phyloP scores from a whole-genome alignment of 1,139 yeast species.

The Scheffersomyces segobiensis region DNA sequence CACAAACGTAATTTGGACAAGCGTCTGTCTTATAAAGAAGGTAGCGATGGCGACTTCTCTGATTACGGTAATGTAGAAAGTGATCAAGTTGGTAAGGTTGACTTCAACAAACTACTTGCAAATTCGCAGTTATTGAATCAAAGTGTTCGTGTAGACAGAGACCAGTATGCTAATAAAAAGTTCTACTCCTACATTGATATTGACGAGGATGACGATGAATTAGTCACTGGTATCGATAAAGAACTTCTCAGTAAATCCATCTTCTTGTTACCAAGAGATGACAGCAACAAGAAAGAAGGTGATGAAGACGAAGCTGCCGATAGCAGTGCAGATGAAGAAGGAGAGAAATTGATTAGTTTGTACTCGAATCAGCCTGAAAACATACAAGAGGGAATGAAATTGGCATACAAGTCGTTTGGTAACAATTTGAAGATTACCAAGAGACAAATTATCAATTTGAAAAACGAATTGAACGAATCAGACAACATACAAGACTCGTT shows the following conservation, averaged over 20 bases:
- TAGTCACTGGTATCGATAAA: conserved; percentile 9
- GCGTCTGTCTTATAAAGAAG: background rate
- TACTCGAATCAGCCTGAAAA: conserved; percentile 84
- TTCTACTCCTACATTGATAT: conserved; percentile 31
- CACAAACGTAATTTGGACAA: background rate
- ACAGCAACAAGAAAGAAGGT: conserved; percentile 20
- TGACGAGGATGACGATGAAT: conserved; percentile 32
- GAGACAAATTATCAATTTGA: conserved; percentile 60
- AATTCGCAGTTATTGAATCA: conserved; percentile 24
- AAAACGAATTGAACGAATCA: conserved; percentile 58
- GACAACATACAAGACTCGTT: conserved; percentile 70
- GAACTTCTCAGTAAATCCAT: conserved; percentile 12
- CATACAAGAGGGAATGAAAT: conserved; percentile 67
- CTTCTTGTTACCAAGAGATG: conserved; percentile 15
- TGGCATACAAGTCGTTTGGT: conserved; percentile 74
- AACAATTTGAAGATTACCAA: conserved; percentile 67
- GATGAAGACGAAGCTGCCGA: conserved; percentile 16
- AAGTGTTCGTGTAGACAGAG: conserved; percentile 18
- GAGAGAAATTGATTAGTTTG: conserved; percentile 60
- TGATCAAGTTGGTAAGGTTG: background rate
- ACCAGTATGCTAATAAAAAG: conserved; percentile 24
- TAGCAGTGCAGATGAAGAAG: conserved; percentile 23
- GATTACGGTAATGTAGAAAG: background rate
- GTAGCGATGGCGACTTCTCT: background rate
- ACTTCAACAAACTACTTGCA: conserved; percentile 17